Percentiles rank a stretch among this genome's conserved stretches.
Evolutionary conservation across 192 early-diverging fungal species (phyloP).

Genomic region (Gigaspora rosea): DNA sequence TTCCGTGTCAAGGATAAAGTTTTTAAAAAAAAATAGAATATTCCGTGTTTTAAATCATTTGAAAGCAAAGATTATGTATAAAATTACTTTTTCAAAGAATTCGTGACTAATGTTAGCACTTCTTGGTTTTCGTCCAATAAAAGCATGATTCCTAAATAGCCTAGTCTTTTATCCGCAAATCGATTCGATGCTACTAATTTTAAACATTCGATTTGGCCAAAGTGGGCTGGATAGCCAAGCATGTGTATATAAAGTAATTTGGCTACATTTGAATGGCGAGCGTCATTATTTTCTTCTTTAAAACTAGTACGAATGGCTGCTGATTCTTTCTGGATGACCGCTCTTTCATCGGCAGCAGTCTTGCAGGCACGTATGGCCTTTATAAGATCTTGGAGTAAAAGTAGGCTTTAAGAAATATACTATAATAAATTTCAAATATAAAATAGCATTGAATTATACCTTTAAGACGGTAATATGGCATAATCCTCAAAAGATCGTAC

Average conservation of each 20-base stretch:
- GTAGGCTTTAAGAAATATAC: background rate
- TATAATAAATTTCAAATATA: background rate
- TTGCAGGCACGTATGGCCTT: constrained; percentile 96
- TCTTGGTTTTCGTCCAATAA: constrained; percentile 98
- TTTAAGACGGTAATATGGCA: constrained; percentile 32
- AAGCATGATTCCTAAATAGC: constrained; percentile 97
- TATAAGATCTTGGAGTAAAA: constrained; percentile 78
- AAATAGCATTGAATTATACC: constrained; percentile 4
- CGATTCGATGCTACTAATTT: constrained; percentile 92
- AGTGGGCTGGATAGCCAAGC: constrained; percentile 98
- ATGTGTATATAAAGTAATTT: constrained; percentile 99
- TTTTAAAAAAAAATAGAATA: too few relatives aligned
- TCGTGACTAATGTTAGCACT: constrained; percentile 95
- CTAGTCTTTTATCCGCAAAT: constrained; percentile 97
- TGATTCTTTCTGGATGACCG: constrained; percentile 95
- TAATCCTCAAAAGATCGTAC: background rate
- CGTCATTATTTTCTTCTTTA: constrained; percentile 92
- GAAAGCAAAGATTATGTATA: background rate
- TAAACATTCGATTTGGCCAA: constrained; percentile 99
- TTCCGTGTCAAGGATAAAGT: constrained; percentile 18
- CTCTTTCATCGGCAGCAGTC: constrained; percentile 97
- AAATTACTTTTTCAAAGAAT: constrained; percentile 92
- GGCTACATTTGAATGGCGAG: constrained; percentile 90
- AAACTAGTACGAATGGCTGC: constrained; percentile 96
- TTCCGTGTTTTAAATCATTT: too few relatives aligned